Conservation (phyloP, 2,329 filamentous ascomycete species). For the Verticillium klebahnii region DNA sequence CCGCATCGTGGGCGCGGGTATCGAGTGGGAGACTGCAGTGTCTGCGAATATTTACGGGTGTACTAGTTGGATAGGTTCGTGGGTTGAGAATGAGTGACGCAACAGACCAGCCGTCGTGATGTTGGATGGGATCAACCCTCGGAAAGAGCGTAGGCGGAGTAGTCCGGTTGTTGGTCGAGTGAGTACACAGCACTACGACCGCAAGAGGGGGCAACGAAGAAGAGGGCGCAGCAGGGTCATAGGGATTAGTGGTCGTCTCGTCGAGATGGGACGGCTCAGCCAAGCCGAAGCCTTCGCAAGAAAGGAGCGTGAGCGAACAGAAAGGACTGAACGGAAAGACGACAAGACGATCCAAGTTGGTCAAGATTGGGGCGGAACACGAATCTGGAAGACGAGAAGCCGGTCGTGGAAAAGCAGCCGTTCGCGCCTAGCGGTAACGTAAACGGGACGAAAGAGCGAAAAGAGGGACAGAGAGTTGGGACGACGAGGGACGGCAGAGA, state of each 20-base stretch:
- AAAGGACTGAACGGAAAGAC: slow-evolving; percentile 5
- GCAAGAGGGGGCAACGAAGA: not conserved
- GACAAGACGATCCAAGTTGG: not conserved
- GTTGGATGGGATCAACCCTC: slow-evolving; percentile 20
- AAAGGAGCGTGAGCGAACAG: slow-evolving; percentile 7
- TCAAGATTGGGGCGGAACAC: not conserved
- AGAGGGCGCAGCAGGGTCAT: not conserved
- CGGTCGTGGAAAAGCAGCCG: slow-evolving; percentile 5
- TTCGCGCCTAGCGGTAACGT: not conserved
- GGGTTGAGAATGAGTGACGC: slow-evolving; percentile 9
- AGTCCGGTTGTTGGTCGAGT: not conserved
- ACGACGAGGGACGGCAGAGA: slow-evolving; percentile 2
- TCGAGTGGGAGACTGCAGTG: not conserved
- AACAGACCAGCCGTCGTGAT: slow-evolving; percentile 22
- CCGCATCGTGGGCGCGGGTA: slow-evolving; percentile 14
- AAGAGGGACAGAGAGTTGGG: slow-evolving; percentile 4
- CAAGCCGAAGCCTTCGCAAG: not conserved
- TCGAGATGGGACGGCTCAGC: slow-evolving; percentile 10
- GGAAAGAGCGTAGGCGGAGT: slow-evolving; percentile 2
- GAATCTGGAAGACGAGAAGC: slow-evolving; percentile 5
- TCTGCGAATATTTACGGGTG: not conserved
- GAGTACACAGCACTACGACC: not conserved
- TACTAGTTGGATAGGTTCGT: not conserved
- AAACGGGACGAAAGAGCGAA: not conserved
- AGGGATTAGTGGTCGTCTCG: not conserved